Conservation (phyloP, 2,329 filamentous ascomycete genomes). For the Fusarium longipes region DNA sequence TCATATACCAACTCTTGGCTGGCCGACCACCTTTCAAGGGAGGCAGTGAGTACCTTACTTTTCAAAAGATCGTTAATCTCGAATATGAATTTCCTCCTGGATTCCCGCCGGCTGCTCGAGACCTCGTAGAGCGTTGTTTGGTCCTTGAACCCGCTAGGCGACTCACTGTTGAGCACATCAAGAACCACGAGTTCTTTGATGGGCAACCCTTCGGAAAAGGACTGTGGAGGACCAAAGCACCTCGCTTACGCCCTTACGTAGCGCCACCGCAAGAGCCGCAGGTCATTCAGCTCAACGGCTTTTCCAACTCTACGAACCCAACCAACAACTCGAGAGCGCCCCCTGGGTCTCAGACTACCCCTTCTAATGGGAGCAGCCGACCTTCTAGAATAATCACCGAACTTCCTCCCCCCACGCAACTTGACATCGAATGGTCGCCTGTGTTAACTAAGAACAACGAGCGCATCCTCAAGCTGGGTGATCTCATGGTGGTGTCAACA, state of each 20-base stretch:
- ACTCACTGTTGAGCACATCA: slow-evolving; percentile 94
- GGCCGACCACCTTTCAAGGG: slow-evolving; percentile 98
- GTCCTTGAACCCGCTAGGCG: slow-evolving; percentile 88
- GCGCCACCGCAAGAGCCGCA: slow-evolving; percentile 79
- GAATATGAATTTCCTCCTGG: slow-evolving; percentile 94
- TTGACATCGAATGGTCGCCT: slow-evolving; percentile 98
- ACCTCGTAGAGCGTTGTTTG: slow-evolving; percentile 89
- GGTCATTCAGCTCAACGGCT: slow-evolving; percentile 78
- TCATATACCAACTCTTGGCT: slow-evolving; percentile 94
- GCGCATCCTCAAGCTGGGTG: slow-evolving; percentile 92
- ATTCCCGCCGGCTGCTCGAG: slow-evolving; percentile 86
- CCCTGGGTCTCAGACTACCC: slow-evolving; percentile 52
- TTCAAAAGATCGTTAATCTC: slow-evolving; percentile 95
- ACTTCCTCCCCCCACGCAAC: slow-evolving; percentile 92
- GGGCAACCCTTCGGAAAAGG: slow-evolving; percentile 85
- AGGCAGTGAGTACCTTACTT: slow-evolving; percentile 94
- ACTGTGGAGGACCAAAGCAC: slow-evolving; percentile 91
- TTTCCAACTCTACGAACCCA: slow-evolving; percentile 49
- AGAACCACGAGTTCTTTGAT: slow-evolving; percentile 95
- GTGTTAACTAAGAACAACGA: slow-evolving; percentile 92
- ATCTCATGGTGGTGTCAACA: slow-evolving; percentile 84
- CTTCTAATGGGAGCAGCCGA: slow-evolving; percentile 62
- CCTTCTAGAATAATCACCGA: slow-evolving; percentile 91
- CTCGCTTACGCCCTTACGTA: slow-evolving; percentile 84
- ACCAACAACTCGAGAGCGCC: slow-evolving; percentile 49